phyloP scores from a whole-genome alignment of 1,284 basidiomycete genomes.

The Cryptococcus sp. region DNA sequence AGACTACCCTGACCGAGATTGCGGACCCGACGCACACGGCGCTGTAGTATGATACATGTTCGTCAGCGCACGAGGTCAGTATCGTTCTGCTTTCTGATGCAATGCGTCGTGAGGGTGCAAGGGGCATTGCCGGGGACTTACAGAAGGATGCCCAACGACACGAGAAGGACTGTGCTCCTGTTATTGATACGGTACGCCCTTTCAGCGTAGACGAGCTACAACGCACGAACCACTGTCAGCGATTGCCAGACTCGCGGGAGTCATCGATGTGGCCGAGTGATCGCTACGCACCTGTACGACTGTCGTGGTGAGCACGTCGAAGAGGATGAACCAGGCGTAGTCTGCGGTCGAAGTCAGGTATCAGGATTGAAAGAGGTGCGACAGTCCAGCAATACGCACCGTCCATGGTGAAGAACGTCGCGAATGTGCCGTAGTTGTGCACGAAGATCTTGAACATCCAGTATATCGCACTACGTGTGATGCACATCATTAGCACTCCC shows the following conservation, averaged over 20 bases:
- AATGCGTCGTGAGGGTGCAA: no score
- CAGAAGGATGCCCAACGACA: no score
- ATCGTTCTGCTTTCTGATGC: no score
- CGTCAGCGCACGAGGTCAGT: no score
- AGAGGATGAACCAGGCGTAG: neutral
- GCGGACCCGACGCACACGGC: no score
- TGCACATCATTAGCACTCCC: neutral
- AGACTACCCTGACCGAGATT: no score
- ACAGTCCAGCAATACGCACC: neutral
- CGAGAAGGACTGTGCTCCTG: no score
- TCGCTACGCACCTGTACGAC: neutral
- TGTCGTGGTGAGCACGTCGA: neutral
- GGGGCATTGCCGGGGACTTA: no score
- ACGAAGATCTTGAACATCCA: neutral
- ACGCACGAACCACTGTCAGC: neutral
- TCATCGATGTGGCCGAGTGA: neutral
- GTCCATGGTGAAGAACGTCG: neutral
- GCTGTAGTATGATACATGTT: no score
- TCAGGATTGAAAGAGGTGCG: neutral
- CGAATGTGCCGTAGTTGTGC: neutral
- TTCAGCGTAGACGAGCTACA: no score
- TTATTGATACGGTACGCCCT: no score
- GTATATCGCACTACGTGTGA: neutral
- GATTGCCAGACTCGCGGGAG: neutral
- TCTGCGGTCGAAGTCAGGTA: neutral